Evolutionary conservation across 2,329 filamentous ascomycete species (phyloP), one percentile per base, ranked within the genome.

Genomic region (Trichophyton benhamiae): DNA sequence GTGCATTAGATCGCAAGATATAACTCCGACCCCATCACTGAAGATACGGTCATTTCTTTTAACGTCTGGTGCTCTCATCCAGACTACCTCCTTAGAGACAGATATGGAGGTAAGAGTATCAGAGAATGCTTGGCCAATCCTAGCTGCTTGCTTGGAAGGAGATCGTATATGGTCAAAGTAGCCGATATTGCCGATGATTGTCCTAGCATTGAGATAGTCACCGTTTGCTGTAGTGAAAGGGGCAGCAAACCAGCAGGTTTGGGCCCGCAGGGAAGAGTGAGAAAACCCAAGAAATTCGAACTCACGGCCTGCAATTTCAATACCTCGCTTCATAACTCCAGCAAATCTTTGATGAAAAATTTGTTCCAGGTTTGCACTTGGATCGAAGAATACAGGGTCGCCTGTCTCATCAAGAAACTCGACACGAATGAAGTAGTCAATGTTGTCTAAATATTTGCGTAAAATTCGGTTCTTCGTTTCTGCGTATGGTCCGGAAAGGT

Each of bases 21-120:
- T 82, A 0, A 84, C 89, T 0, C 89, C 89, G 0, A 89, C 86
- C 0, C 89, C 89, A 68, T 94, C 89, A 63, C 87, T 91, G 69
- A 94, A 95, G 0, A 85, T 79, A 3, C 84, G 79, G 0, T 72
- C 75, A n/a, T 81, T 71, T 67, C 60, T 73, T 72, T 38, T 72
- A 33, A 71, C 64, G 61, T 72, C 69, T 1, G 68, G 57, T 1
- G 71, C 69, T 4, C 71, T 66, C 11, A 57, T 58, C 38, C 48
- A 41, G 17, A 71, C 66, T 17, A 66, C 64, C 5, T 66, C 65
- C 3, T 62, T 66, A 20, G 68, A 67, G 13, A 86, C 71, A 0
- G 78, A 71, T 0, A 91, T 75, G 0, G 87, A 82, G 48, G 79
- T 84, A 1, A 83, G 83, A 0, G 89, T 91, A 66, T 92, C 87